phyloP scores from a whole-genome alignment of 1,284 basidiomycete genomes.

The Rhodotorula sp. region DNA sequence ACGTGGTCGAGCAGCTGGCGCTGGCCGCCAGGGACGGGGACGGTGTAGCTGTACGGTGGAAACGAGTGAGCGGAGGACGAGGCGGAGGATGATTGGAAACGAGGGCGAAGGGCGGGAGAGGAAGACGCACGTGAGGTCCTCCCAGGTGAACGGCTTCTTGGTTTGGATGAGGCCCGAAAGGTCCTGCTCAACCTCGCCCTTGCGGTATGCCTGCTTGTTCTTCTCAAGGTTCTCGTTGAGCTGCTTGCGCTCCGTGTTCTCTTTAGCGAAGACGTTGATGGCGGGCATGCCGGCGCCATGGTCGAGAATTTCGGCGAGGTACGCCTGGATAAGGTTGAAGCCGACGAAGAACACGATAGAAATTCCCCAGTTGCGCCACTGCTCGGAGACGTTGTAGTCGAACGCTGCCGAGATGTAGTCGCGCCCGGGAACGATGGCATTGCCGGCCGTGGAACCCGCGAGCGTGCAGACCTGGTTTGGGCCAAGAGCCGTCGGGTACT shows the following conservation, averaged over 20 bases:
- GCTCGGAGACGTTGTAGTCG: constrained; percentile 62
- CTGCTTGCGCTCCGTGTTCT: constrained; percentile 46
- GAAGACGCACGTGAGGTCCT: constrained; percentile 34
- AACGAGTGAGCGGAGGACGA: no score
- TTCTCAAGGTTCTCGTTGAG: constrained; percentile 43
- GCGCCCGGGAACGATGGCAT: constrained; percentile 54
- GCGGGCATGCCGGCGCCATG: constrained; percentile 45
- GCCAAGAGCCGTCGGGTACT: constrained; percentile 50
- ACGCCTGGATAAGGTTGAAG: constrained; percentile 47
- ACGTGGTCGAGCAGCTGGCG: constrained; percentile 61
- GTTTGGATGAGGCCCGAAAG: constrained; percentile 39
- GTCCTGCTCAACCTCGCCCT: constrained; percentile 44
- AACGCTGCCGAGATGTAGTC: constrained; percentile 61
- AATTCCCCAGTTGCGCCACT: constrained; percentile 69
- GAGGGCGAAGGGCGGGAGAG: background rate
- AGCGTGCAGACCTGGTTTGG: constrained; percentile 48
- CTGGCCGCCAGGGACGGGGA: constrained; percentile 55
- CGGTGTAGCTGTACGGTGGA: constrained; percentile 51
- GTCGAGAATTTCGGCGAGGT: constrained; percentile 38
- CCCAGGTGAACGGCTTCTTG: constrained; percentile 53
- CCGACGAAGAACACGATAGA: constrained; percentile 49
- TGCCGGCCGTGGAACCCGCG: constrained; percentile 48
- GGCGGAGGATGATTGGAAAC: background rate
- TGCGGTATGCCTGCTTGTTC: constrained; percentile 42
- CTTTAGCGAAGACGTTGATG: constrained; percentile 49